These are phyloP conservation scores for Emmonsiellopsis sp. DNA, from an alignment of 2,329 filamentous ascomycete species.

Conservation along the genomic window DNA sequence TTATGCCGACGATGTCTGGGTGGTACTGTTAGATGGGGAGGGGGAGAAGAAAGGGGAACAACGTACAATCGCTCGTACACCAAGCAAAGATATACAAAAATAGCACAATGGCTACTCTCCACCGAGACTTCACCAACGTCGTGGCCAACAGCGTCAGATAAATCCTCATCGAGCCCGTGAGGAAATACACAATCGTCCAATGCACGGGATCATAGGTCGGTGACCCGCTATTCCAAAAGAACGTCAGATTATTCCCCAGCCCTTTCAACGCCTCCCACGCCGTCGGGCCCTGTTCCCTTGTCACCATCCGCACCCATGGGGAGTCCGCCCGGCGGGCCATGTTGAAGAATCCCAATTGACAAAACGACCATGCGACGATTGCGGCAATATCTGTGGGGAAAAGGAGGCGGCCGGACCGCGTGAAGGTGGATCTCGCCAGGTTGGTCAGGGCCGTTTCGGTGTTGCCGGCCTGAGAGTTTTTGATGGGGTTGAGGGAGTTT, in stretches of 20 bases:
- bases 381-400: slow-evolving; percentile 17
- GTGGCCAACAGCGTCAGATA: slow-evolving; percentile 35
- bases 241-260: slow-evolving; percentile 12
- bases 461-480: slow-evolving; percentile 14
- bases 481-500: slow-evolving; percentile 18
- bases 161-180: slow-evolving; percentile 34
- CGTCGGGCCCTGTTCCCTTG: slow-evolving; percentile 9
- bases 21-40: not conserved
- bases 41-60: not conserved
- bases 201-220: slow-evolving; percentile 35
- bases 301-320: slow-evolving; percentile 15
- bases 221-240: slow-evolving; percentile 30
- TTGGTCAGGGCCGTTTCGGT: slow-evolving; percentile 12
- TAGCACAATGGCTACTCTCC: slow-evolving; percentile 25
- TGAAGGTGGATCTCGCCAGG: slow-evolving; percentile 14
- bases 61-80: slow-evolving; percentile 17
- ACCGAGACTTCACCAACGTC: slow-evolving; percentile 27
- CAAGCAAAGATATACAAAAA: slow-evolving; percentile 32
- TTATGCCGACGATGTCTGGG: slow-evolving; percentile 16
- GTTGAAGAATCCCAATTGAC: slow-evolving; percentile 16
- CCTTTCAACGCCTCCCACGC: slow-evolving; percentile 9
- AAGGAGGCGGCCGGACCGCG: slow-evolving; percentile 14
- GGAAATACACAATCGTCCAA: slow-evolving; percentile 34
- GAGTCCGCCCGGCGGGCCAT: slow-evolving; percentile 16
- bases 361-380: slow-evolving; percentile 15